These are phyloP conservation scores for Zizania palustris DNA, from an alignment of 202 grass and related monocot genomes.

Conservation along the genomic window DNA sequence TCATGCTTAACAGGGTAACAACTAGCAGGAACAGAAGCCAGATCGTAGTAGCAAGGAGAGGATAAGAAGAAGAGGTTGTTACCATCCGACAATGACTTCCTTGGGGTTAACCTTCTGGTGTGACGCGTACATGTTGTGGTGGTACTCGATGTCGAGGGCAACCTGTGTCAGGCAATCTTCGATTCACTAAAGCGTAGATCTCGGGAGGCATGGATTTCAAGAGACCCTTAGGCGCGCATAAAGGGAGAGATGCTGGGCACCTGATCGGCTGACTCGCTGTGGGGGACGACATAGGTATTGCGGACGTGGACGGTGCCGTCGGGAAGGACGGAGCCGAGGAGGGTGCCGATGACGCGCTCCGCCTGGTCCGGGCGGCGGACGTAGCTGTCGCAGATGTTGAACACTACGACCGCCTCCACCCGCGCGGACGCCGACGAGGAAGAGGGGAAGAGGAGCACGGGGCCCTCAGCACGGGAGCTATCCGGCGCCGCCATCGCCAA, in stretches of 20 bases:
- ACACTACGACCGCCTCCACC: slow-evolving; percentile 78
- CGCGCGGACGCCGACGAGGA: slow-evolving; percentile 50
- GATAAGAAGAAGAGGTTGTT: neutral
- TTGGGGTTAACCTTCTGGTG: slow-evolving; percentile 98
- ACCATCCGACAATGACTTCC: slow-evolving; percentile 95
- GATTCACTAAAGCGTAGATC: neutral
- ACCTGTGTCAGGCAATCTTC: slow-evolving; percentile 44
- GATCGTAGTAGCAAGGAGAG: neutral
- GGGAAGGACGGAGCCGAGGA: slow-evolving; percentile 82
- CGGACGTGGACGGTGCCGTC: slow-evolving; percentile 90
- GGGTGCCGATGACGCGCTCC: slow-evolving; percentile 95
- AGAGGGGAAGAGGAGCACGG: slow-evolving; percentile 65
- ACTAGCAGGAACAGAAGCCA: neutral
- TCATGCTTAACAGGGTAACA: neutral
- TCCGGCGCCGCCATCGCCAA: slow-evolving; percentile 12
- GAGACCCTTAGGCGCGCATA: no score
- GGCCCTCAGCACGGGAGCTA: slow-evolving; percentile 9
- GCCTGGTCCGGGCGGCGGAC: slow-evolving; percentile 95
- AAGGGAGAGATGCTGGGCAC: slow-evolving; percentile 7
- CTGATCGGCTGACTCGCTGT: slow-evolving; percentile 93
- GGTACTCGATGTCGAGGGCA: slow-evolving; percentile 95
- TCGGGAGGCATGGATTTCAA: neutral
- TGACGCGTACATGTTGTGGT: slow-evolving; percentile 93
- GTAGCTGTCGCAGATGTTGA: slow-evolving; percentile 94
- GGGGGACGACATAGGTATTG: slow-evolving; percentile 93